These are phyloP conservation scores for Pascua sp. DNA, from an alignment of 1,284 basidiomycete species.

Conservation along the genomic window DNA sequence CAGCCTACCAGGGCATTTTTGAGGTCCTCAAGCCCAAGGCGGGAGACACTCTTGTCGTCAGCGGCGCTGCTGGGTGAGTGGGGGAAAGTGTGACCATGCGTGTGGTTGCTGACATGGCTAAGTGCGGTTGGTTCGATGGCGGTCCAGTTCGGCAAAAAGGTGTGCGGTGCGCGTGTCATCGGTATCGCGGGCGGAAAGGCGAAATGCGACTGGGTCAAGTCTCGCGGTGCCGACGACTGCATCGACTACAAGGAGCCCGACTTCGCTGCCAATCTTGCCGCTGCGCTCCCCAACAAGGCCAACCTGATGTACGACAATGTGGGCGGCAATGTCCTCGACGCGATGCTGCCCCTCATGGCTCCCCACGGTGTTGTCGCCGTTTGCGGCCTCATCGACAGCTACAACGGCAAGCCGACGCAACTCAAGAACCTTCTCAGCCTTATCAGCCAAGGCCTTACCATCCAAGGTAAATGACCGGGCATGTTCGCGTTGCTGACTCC, in stretches of 20 bases:
- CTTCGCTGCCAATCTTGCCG: slow-evolving; percentile 6
- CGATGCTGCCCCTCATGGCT: slow-evolving; percentile 43
- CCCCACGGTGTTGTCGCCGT: slow-evolving; percentile 46
- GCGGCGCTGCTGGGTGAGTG: slow-evolving; percentile 43
- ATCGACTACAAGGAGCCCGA: slow-evolving; percentile 48
- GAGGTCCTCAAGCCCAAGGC: slow-evolving; percentile 41
- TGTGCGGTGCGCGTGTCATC: slow-evolving; percentile 44
- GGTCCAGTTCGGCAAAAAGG: slow-evolving; percentile 30
- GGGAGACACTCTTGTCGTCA: slow-evolving; percentile 45
- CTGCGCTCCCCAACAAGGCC: slow-evolving; percentile 19
- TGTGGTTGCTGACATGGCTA: neutral
- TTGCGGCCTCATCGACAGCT: slow-evolving; percentile 36
- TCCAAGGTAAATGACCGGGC: slow-evolving; percentile 29
- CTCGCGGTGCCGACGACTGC: slow-evolving; percentile 47
- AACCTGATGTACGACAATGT: slow-evolving; percentile 49
- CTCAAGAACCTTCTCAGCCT: slow-evolving; percentile 26
- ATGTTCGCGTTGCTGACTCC: neutral
- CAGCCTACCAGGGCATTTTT: slow-evolving; percentile 42
- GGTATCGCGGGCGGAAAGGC: slow-evolving; percentile 50
- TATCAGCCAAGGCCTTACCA: slow-evolving; percentile 46
- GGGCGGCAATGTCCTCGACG: slow-evolving; percentile 49
- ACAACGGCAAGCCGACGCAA: slow-evolving; percentile 11
- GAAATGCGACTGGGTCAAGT: slow-evolving; percentile 49
- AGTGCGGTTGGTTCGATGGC: slow-evolving; percentile 14
- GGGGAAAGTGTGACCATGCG: neutral